A percentile compares a stretch with the other conserved stretches of the same genome.
These are phyloP conservation scores for Agastache rugosa DNA, from an alignment of 257 asterid genomes.

Conservation along the genomic window DNA sequence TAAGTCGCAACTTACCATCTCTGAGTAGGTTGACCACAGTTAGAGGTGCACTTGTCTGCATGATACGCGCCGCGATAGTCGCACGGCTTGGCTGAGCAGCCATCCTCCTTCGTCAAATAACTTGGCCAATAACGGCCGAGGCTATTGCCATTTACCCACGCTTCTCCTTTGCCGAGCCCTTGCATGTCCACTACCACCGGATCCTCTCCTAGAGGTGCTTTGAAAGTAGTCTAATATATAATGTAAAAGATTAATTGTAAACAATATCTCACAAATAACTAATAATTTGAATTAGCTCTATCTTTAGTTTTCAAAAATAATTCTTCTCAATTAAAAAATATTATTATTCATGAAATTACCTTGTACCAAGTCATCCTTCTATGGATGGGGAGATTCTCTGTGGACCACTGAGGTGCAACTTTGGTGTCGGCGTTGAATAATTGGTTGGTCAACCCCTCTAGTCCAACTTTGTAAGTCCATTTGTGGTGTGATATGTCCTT, in stretches of 20 bases:
- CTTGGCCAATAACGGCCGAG: slow-evolving; percentile 84
- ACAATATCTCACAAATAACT: too few species aligned
- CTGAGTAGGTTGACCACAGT: slow-evolving; percentile 72
- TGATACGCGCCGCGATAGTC: slow-evolving; percentile 69
- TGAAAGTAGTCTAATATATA: slow-evolving; percentile 52
- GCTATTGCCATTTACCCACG: slow-evolving; percentile 74
- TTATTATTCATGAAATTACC: slow-evolving; percentile 39
- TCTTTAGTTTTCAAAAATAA: too few species aligned
- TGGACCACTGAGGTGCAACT: not conserved
- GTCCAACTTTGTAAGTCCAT: slow-evolving; percentile 67
- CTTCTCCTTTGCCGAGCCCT: slow-evolving; percentile 71
- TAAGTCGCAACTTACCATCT: slow-evolving; percentile 46
- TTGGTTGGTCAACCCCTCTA: slow-evolving; percentile 45
- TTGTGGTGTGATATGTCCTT: slow-evolving; percentile 63
- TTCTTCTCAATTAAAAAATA: not conserved
- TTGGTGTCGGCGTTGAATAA: slow-evolving; percentile 1
- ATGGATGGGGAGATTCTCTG: slow-evolving; percentile 44
- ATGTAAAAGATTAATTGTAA: too few species aligned
- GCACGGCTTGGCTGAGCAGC: slow-evolving; percentile 59
- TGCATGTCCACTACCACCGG: slow-evolving; percentile 62
- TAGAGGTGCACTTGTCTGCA: slow-evolving; percentile 49
- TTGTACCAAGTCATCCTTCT: slow-evolving; percentile 75
- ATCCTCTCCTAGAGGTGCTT: slow-evolving; percentile 60
- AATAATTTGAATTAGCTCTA: too few species aligned
- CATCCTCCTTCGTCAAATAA: slow-evolving; percentile 45